These are phyloP conservation scores for Serendipita sp. DNA, from an alignment of 768 basidiomycete genomes.

Conservation along the genomic window DNA sequence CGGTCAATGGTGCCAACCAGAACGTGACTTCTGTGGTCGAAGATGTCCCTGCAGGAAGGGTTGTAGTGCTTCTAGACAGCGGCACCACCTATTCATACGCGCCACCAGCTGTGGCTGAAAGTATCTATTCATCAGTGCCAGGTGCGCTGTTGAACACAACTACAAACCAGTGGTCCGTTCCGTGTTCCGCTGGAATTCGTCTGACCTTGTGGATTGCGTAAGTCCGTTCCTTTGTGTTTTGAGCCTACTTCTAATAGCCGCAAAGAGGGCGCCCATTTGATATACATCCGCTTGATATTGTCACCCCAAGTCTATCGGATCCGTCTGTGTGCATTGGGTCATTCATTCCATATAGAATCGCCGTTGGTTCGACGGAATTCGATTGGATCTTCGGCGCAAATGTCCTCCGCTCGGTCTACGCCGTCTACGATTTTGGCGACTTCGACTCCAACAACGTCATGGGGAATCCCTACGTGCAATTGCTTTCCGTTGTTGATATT, in stretches of 20 bases:
- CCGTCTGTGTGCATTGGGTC: constrained; percentile 49
- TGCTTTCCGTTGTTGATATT: constrained; percentile 54
- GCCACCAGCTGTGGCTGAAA: constrained; percentile 42
- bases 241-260: constrained; percentile 8
- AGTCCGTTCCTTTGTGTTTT: constrained; percentile 14
- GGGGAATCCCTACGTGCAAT: constrained; percentile 64
- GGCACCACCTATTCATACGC: constrained; percentile 77
- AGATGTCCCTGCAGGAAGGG: constrained; percentile 48
- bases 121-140: constrained; percentile 50
- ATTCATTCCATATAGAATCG: constrained; percentile 47
- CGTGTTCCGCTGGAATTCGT: constrained; percentile 58
- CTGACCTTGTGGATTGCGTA: constrained; percentile 67
- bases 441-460: constrained; percentile 49
- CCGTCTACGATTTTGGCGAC: constrained; percentile 43
- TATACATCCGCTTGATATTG: constrained; percentile 64
- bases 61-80: constrained; percentile 62
- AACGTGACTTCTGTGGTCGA: constrained; percentile 38
- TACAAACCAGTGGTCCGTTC: constrained; percentile 51
- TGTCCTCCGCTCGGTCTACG: constrained; percentile 65
- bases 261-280: constrained; percentile 56
- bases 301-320: constrained; percentile 31
- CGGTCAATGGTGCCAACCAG: constrained; percentile 37
- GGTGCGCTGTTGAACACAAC: constrained; percentile 42
- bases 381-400: constrained; percentile 78
- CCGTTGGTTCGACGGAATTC: constrained; percentile 48